phyloP scores from a whole-genome alignment of 2,329 filamentous ascomycete species.

The Fonsecaea multimorphosa region DNA sequence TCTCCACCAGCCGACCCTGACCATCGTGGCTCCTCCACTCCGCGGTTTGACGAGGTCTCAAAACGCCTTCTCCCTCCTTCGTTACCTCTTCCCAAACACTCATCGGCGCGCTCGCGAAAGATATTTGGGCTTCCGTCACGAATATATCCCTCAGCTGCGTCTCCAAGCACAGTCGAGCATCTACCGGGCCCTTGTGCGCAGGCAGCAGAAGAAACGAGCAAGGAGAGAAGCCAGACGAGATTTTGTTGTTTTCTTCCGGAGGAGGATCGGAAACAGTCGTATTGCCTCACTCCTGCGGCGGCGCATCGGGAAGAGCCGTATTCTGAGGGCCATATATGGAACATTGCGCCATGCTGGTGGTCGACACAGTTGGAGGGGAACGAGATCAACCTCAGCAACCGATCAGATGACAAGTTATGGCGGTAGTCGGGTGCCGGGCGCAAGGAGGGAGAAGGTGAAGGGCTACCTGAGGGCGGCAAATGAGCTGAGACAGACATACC shows the following conservation, averaged over 20 bases:
- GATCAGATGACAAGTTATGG: slow-evolving; percentile 38
- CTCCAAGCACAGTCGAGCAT: slow-evolving; percentile 75
- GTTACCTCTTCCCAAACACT: slow-evolving; percentile 71
- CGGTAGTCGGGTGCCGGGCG: slow-evolving; percentile 64
- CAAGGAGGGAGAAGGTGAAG: slow-evolving; percentile 78
- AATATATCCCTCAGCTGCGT: slow-evolving; percentile 74
- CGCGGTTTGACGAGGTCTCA: slow-evolving; percentile 29
- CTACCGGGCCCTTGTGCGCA: slow-evolving; percentile 73
- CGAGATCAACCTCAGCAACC: slow-evolving; percentile 32
- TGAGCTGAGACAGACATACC: slow-evolving; percentile 71
- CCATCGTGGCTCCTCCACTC: slow-evolving; percentile 31
- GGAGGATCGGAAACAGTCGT: slow-evolving; percentile 32
- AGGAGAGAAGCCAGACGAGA: slow-evolving; percentile 57
- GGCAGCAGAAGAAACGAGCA: slow-evolving; percentile 63
- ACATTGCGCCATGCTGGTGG: slow-evolving; percentile 34
- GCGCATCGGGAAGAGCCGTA: slow-evolving; percentile 39
- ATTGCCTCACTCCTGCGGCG: slow-evolving; percentile 9
- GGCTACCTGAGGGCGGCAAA: slow-evolving; percentile 74
- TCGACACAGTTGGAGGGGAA: slow-evolving; percentile 15
- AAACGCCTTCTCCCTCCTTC: slow-evolving; percentile 55
- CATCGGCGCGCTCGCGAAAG: slow-evolving; percentile 69
- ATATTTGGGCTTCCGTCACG: slow-evolving; percentile 73
- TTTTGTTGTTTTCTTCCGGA: slow-evolving; percentile 50
- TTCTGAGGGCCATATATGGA: slow-evolving; percentile 43
- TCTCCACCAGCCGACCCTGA: background rate